Base-by-base conservation (phyloP, 23 red algal genomes). In the Gracilaria gracilis region DNA sequence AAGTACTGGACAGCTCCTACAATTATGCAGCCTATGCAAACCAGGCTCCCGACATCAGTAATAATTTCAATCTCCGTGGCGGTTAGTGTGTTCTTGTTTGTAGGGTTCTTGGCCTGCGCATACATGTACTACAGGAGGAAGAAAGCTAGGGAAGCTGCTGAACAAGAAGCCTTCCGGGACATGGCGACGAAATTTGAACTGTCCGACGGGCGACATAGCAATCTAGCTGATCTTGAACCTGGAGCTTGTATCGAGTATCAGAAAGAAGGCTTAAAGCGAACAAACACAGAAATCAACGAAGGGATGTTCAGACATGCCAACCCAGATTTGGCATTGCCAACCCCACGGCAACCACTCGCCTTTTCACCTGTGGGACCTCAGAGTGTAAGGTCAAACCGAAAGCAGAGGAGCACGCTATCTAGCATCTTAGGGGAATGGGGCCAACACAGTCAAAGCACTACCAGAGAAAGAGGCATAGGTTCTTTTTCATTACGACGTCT, bases 1-100 rank as follows among this genome's bases (percentile, higher is more conserved):
- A 74, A 80, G 4, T 93, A 86, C 29, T 93, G 91, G 91, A 74
- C 91, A 7, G 81, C 91, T 21, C 91, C 91, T 3, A 57, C 65
- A 7, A 59, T 91, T n/a, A 50, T 86, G 59, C 37, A 86, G 20
- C 59, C 61, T 35, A 36, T 28, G 16, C 44, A 38, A 46, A 61
- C 27, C 29, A 51, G 55, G n/a, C 21, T 86, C n/a, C 65, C 40
- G 16, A 70, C 44, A n/a, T 38, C 59, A 31, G 58, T 69, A 27
- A 53, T 70, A 23, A 73, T 73, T 35, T 69, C 65, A 72, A 69
- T 86, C 24, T 40, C 61, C 32, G 46, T 61, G 23, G 65, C 59
- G 12, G 15, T 72, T 6, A 27, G 61, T 49, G 65, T 70, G 35
- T 69, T 47, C 5, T 0, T 73, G 3, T 71, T 86, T 70, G 29